Percentiles rank a stretch among this genome's conserved stretches.
Evolutionary conservation across 2,329 filamentous ascomycete species (phyloP).

Genomic region (Ascochyta fabae): DNA sequence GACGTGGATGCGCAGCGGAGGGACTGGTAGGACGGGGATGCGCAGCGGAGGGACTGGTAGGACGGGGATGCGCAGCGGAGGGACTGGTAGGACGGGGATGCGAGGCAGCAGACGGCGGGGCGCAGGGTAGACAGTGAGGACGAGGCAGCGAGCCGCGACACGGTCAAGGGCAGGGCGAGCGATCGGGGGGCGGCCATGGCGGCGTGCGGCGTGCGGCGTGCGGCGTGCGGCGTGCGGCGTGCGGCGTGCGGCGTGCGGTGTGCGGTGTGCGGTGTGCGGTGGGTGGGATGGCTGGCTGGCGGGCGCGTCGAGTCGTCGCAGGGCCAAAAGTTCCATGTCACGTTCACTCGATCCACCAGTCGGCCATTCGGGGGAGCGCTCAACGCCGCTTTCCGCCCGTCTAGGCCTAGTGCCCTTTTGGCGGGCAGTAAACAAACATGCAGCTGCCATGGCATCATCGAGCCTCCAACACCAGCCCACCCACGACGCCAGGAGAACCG

Average conservation of each 20-base stretch:
- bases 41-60: conserved; percentile 50
- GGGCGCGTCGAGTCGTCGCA: no score
- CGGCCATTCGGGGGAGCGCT: conserved; percentile 3
- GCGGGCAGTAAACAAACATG: conserved; percentile 10
- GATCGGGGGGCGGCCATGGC: conserved; percentile 46
- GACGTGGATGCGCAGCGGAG: conserved; percentile 51
- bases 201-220: neutral
- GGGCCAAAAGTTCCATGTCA: conserved; percentile 7
- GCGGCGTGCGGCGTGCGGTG: conserved; percentile 1
- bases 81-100: conserved; percentile 44
- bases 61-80: conserved; percentile 48
- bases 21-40: conserved; percentile 45
- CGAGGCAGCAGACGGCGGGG: conserved; percentile 29
- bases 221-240: neutral
- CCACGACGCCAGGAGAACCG: conserved; percentile 50
- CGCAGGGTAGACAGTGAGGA: conserved; percentile 12
- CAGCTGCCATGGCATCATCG: neutral
- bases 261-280: neutral
- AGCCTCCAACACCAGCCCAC: conserved; percentile 3
- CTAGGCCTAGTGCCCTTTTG: no score
- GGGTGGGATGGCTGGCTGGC: conserved; percentile 9
- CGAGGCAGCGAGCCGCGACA: conserved; percentile 27
- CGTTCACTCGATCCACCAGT: neutral
- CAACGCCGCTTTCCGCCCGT: no score
- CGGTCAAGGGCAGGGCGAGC: conserved; percentile 43